These are phyloP conservation scores for Rhodotorula sp. DNA, from an alignment of 1,284 basidiomycete genomes.

Conservation along the genomic window DNA sequence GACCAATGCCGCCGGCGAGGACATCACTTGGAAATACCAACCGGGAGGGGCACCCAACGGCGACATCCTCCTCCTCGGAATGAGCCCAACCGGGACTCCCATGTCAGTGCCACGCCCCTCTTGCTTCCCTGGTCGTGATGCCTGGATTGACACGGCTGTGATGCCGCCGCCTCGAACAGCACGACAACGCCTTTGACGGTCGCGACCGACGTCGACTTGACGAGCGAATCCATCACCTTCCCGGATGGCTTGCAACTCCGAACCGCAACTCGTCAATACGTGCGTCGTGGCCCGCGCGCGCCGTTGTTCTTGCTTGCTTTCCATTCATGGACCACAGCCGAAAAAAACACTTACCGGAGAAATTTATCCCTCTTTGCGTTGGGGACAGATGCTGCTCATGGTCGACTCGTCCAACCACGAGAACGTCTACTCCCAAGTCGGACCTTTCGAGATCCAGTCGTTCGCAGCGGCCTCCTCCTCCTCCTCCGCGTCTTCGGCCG, in stretches of 20 bases:
- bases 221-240: conserved; percentile 9
- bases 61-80: conserved; percentile 23
- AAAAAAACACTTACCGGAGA: background rate
- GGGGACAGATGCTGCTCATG: conserved; percentile 25
- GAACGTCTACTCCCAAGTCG: conserved; percentile 27
- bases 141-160: background rate
- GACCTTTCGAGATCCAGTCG: conserved; percentile 27
- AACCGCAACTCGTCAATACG: conserved; percentile 16
- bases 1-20: conserved; percentile 16
- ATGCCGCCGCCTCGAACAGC: background rate
- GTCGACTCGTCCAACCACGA: conserved; percentile 23
- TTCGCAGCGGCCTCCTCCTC: conserved; percentile 1
- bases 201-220: conserved; percentile 21
- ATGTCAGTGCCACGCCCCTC: background rate
- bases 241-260: conserved; percentile 8
- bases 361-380: background rate
- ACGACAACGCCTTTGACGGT: background rate
- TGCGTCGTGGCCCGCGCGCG: background rate
- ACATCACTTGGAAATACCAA: conserved; percentile 35
- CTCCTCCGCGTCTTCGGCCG: background rate
- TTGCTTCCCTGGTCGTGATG: background rate
- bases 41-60: conserved; percentile 28
- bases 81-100: background rate
- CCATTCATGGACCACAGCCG: background rate
- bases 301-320: too few relatives aligned